phyloP scores from a whole-genome alignment of 2,329 filamentous ascomycete species.

The Epichloe glyceriae region DNA sequence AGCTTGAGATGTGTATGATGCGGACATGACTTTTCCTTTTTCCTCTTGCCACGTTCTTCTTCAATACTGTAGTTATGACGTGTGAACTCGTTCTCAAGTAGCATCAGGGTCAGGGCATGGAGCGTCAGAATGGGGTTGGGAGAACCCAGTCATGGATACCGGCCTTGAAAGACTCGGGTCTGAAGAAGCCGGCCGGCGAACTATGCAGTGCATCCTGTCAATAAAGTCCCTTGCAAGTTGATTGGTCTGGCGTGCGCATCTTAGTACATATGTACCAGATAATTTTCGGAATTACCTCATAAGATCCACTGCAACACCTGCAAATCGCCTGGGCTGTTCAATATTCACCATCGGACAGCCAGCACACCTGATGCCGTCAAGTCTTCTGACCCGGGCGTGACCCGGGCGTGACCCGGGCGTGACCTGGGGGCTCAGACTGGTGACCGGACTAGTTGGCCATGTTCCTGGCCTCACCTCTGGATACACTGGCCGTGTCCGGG shows the following conservation, averaged over 20 bases:
- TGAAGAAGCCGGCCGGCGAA: slow-evolving; percentile 5
- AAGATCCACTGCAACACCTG: background rate
- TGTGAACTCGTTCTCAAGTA: background rate
- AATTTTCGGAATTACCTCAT: too few relatives aligned
- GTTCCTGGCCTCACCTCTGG: background rate
- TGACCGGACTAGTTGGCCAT: background rate
- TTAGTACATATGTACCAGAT: too few relatives aligned
- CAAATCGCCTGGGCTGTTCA: background rate
- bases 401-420: background rate
- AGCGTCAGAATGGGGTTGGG: background rate
- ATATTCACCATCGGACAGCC: background rate
- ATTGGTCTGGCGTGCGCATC: too few relatives aligned
- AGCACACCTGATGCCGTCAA: background rate
- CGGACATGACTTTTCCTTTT: background rate
- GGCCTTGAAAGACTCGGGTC: slow-evolving; percentile 7
- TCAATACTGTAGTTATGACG: too few relatives aligned
- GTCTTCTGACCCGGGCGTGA: slow-evolving; percentile 1
- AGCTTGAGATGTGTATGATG: background rate
- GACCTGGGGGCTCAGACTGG: too few relatives aligned
- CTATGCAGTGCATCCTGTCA: background rate
- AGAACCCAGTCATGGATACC: slow-evolving; percentile 8
- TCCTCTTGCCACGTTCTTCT: too few relatives aligned
- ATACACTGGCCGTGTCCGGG: too few relatives aligned
- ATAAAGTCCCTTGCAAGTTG: too few relatives aligned
- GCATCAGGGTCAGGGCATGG: background rate